Evolutionary conservation across 2,329 filamentous ascomycete species (phyloP), one percentile per base, ranked within the genome.

Genomic region (Immersiporthe knoxdaviesiana): DNA sequence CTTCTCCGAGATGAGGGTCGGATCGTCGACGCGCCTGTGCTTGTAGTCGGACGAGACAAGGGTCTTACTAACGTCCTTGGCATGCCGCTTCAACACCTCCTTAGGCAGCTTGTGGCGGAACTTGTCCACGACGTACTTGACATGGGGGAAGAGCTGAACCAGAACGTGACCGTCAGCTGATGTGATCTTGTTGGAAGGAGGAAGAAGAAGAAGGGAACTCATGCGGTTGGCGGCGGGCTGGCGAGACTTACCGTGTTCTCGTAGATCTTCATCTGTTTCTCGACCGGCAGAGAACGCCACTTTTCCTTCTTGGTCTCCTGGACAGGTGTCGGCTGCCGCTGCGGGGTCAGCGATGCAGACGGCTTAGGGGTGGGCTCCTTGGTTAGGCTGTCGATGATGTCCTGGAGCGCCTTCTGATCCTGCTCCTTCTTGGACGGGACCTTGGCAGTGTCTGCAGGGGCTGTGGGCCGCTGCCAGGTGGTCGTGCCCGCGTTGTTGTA

Each of bases 251-350:
- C 93, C 65, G 94, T 97, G 77, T 94, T 94, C 79, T 97, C 94
- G 75, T 97, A 98, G 2, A 97, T 85, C 82, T 93, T 97, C 87
- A 94, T 97, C 80, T 96, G 93, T 81, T 97, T 97, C 73, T 97
- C 94, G 73, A 89, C 78, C 1, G 90, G 84, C 41, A 90, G 78
- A 70, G 85, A 86, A 67, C 88, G 86, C 92, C 92, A 94, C 77
- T 91, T 92, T 62, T 93, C 90, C 74, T 85, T 85, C 74, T 87
- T 90, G 7, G 84, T 84, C 78, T 91, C 87, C 60, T 84, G 84
- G 5, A 82, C 80, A 7, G 85, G 84, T 1, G 86, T 83, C 65
- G 81, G 86, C 3, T 83, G 82, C 14, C 88, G 84, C 70, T 90
- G 87, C 1, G 92, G 90, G 0, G 92, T 93, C 18, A 88, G 87